Evolutionary conservation across 2,329 filamentous ascomycete genomes (phyloP), one percentile per base, ranked within the genome.

Genomic region (Ophiostoma australiae): DNA sequence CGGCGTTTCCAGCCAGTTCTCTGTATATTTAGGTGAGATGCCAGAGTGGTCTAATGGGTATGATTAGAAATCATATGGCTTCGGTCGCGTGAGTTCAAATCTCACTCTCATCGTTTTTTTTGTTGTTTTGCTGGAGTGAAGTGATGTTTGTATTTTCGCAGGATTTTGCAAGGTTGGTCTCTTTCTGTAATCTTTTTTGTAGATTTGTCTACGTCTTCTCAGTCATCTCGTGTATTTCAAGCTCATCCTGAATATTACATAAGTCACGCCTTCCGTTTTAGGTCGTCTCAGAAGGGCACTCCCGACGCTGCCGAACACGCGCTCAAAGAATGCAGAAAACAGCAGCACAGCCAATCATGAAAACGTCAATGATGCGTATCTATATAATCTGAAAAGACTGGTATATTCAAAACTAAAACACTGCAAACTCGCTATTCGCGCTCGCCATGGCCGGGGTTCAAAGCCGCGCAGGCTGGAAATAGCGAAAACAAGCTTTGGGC

Each of bases 61-160:
- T 66, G 63, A 66, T 66, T 66, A 66, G 63, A 66, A 66, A 66
- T 66, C 63, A 66, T 66, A 66, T 66, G 63, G 63, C 63, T 66
- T 66, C 63, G 63, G 63, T 66, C 63, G 63, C 63, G 63, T 66
- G 63, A 66, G 63, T 66, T 66, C 63, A 66, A 66, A 66, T 66
- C 63, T 70, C 23, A 63, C 44, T 58, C 44, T 55, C 69, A 58
- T 15, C 63, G 63, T 41, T 15, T 23, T 39, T 55, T 61, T 52
- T 17, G 13, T 17, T 35, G 35, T 66, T 39, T 37, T 15, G 65
- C n/a, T 31, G 41, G n/a, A 23, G 1, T 37, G 27, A 35, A 31
- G 35, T 15, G 23, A 13, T 35, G 39, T 27, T 27, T 39, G 17
- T n/a, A 11, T 61, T 31, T 31, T 31, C 3, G 27, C 27, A 31